Conservation (phyloP, 2,329 filamentous ascomycete species). For the Penicillium sp. region DNA sequence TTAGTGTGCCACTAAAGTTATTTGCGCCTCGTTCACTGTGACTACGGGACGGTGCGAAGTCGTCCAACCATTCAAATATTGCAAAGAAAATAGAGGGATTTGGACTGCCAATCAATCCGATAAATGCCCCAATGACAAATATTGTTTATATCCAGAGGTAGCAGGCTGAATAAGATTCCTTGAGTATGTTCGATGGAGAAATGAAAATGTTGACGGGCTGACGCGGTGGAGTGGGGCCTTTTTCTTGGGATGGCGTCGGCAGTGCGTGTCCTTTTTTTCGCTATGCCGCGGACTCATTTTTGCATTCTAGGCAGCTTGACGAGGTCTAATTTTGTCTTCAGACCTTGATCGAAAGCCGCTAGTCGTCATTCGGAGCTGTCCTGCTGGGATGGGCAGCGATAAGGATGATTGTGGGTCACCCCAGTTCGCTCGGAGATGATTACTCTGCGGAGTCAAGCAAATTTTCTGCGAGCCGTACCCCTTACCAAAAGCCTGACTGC, state of each 20-base stretch:
- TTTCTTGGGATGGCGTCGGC: slow-evolving; percentile 13
- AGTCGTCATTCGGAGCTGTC: neutral
- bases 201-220: slow-evolving; percentile 8
- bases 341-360: neutral
- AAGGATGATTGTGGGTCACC: neutral
- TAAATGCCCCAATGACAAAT: neutral
- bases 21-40: neutral
- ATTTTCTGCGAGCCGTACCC: neutral
- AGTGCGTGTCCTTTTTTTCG: slow-evolving; percentile 11
- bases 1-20: slow-evolving; percentile 8
- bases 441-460: slow-evolving; percentile 1
- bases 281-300: neutral
- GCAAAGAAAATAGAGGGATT: neutral
- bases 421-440: slow-evolving; percentile 3
- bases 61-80: neutral
- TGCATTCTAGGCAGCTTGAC: neutral
- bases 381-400: neutral
- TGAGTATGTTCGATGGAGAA: neutral
- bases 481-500: neutral
- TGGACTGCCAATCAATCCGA: neutral
- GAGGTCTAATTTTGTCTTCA: neutral
- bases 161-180: slow-evolving; percentile 5
- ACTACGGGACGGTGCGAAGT: neutral
- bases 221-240: slow-evolving; percentile 21
- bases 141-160: neutral